Conservation (phyloP, 176 grass and related monocot genomes). For the Rhipidocladum racemiflorum region DNA sequence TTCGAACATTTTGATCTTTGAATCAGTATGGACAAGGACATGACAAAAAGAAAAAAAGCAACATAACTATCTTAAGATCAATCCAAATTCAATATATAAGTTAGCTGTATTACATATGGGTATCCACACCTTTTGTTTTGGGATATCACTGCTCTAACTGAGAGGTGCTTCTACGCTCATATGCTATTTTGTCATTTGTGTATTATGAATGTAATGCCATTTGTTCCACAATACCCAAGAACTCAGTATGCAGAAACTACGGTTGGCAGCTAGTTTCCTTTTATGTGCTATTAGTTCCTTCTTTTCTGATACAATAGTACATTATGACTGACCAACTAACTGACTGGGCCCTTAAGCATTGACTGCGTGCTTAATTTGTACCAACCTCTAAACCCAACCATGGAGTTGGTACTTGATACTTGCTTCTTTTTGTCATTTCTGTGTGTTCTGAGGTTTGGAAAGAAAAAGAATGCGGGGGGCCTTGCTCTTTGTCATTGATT, state of each 20-base stretch:
- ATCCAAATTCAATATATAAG: background rate
- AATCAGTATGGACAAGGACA: background rate
- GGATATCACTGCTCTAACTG: no score
- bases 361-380: slow-evolving; percentile 31
- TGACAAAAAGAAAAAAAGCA: background rate
- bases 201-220: slow-evolving; percentile 19
- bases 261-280: slow-evolving; percentile 24
- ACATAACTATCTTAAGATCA: background rate
- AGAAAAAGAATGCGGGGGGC: slow-evolving; percentile 21
- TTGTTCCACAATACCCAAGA: slow-evolving; percentile 19
- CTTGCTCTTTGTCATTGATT: slow-evolving; percentile 13
- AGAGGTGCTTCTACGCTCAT: no score
- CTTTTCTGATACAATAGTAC: slow-evolving; percentile 22
- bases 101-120: background rate
- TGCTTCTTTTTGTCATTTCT: background rate
- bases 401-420: slow-evolving; percentile 16
- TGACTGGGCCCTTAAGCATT: slow-evolving; percentile 37
- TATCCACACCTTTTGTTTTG: background rate
- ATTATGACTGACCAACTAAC: slow-evolving; percentile 46
- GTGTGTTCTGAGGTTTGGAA: slow-evolving; percentile 29
- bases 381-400: slow-evolving; percentile 36
- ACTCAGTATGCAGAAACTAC: slow-evolving; percentile 24
- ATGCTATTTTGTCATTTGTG: slow-evolving; percentile 20
- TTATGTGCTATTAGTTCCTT: slow-evolving; percentile 19
- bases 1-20: slow-evolving; percentile 13